A percentile compares a stretch with the other conserved stretches of the same genome.
phyloP scores from a whole-genome alignment of 148 eudicot genomes.

The Talinum fruticosum region DNA sequence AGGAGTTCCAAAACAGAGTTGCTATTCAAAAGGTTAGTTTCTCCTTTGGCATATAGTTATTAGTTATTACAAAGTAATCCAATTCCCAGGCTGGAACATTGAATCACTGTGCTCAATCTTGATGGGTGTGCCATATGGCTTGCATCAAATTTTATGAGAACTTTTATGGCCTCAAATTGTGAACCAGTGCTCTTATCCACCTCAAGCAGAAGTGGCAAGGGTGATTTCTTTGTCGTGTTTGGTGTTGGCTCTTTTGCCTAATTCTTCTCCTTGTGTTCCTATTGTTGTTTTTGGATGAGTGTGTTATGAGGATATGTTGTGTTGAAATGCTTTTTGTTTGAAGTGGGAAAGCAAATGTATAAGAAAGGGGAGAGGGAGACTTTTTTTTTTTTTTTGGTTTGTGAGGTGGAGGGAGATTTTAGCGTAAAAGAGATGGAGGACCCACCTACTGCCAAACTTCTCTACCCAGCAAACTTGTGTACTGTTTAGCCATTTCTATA shows the following conservation, averaged over 20 bases:
- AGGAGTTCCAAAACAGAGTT: slow-evolving; percentile 37
- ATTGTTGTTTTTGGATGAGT: neutral
- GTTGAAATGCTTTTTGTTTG: neutral
- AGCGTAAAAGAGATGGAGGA: neutral
- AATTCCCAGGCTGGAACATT: neutral
- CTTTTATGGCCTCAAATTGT: neutral
- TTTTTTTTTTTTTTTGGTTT: too few species aligned
- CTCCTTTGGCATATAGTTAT: neutral
- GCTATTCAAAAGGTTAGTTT: slow-evolving; percentile 21
- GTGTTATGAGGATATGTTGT: neutral
- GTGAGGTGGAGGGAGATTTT: neutral
- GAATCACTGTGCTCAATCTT: neutral
- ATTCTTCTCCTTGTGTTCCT: neutral
- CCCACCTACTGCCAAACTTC: neutral
- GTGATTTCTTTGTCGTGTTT: neutral
- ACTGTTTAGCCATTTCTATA: neutral
- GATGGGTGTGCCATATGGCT: neutral
- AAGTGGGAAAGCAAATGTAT: neutral
- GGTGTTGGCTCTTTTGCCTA: neutral
- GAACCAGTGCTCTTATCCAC: slow-evolving; percentile 4
- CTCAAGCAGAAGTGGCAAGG: neutral
- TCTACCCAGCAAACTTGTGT: neutral
- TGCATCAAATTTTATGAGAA: neutral
- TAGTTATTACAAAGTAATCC: neutral
- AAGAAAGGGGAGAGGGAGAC: neutral